phyloP scores from a whole-genome alignment of 345 rosid genomes.

The Salix viminalis region DNA sequence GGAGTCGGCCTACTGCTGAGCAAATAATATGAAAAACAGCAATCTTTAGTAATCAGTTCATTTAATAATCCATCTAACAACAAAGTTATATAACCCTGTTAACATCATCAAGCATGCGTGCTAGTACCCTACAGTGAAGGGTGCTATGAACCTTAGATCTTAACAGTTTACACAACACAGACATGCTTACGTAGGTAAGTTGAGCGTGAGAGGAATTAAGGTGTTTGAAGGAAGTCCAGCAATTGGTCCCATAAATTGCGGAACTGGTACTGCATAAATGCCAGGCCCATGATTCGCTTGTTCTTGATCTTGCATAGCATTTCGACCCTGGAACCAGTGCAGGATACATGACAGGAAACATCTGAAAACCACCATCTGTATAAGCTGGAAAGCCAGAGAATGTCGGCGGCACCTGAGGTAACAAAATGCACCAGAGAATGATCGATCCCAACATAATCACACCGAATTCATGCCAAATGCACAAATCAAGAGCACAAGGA shows the following conservation, averaged over 20 bases:
- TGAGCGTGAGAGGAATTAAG: constrained; percentile 88
- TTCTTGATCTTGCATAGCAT: constrained; percentile 49
- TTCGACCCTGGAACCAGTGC: constrained; percentile 40
- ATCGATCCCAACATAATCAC: not conserved
- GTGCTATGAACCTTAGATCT: not conserved
- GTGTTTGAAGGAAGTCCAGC: constrained; percentile 64
- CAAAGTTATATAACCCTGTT: not conserved
- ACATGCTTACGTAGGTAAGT: constrained; percentile 73
- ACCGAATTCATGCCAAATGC: not conserved
- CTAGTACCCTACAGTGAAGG: not conserved
- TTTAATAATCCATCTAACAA: not conserved
- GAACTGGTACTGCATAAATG: constrained; percentile 76
- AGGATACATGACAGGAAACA: constrained; percentile 63
- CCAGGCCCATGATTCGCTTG: constrained; percentile 72
- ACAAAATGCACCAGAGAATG: not conserved
- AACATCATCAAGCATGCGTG: not conserved
- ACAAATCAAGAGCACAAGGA: not conserved
- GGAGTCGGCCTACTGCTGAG: constrained; percentile 28
- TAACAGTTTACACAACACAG: not conserved
- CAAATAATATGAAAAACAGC: not conserved
- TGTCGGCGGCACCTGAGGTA: constrained; percentile 10
- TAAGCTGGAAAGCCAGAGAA: constrained; percentile 24
- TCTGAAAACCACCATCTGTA: constrained; percentile 48
- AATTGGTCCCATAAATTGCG: constrained; percentile 50
- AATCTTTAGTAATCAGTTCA: not conserved